Evolutionary conservation across 805 yeast species (phyloP), one percentile per base, ranked within the genome.

Genomic region (Blastobotrys muscicola): DNA sequence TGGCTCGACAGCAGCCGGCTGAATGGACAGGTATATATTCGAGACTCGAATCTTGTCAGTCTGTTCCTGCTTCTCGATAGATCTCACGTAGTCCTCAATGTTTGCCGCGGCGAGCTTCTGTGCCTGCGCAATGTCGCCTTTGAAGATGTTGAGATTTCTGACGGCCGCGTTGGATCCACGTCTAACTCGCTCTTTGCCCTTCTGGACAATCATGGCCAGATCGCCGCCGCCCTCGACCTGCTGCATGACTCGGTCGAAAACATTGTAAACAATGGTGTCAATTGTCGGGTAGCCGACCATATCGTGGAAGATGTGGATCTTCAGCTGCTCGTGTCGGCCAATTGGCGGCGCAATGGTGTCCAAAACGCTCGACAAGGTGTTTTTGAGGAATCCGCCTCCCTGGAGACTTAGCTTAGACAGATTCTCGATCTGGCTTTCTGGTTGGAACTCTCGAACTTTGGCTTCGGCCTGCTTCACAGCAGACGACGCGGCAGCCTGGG

Each of bases 41-140:
- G 90, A 82, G 4, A 61, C 60, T 26, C 67, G 53, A 35, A 56
- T 48, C 6, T 44, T 53, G 49, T 37, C 47, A 23, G 56, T 50
- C 13, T 52, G 45, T 16, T 56, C 61, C 34, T 52, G 57, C 42
- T 50, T 44, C 26, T 55, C 54, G 35, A 59, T 53, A 43, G 45
- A 58, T 55, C 52, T 47, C 42, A 80, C 72, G n/a, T 80, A 77
- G 43, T 78, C 76, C 29, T 86, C 95, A 53, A 90, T 71, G 57
- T 86, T 89, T 3, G 97, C 97, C 54, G 76, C 71, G 34, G 94
- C 82, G 46, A 92, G 72, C 60, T 92, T 90, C 55, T 84, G 94
- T 10, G 92, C 97, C 60, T 86, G 94, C 36, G 78, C 74, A 1
- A 78, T 55, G 50, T 82, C 82, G 7, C 97, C 97, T 14, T 72